Evolutionary conservation across 1,139 yeast species (phyloP), one percentile per base, ranked within the genome.

Genomic region (Geotrichum klebahnii): DNA sequence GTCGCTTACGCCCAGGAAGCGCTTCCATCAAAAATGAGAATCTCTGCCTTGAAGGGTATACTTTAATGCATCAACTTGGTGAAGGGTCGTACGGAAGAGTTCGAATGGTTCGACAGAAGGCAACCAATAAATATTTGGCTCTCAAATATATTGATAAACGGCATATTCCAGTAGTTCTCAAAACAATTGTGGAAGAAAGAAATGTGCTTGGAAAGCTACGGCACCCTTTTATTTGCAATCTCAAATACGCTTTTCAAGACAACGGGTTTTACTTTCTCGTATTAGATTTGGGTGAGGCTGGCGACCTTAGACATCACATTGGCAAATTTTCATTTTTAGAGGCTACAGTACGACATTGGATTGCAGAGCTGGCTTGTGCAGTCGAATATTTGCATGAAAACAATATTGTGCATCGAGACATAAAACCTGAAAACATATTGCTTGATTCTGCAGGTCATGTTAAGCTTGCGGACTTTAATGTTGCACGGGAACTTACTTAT

Each of bases 221-320:
- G 56, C 95, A 88, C 64, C 88, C 86, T 12, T 84, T 86, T 57
- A 83, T 88, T 50, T 95, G 88, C 41, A 85, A 83, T 64, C 69
- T 88, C 24, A 83, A 77, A 60, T 86, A 84, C 63, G 90, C 96
- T 1, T 84, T 88, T 58, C 96, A 87, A 67, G 96, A 87, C 65
- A 72, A 76, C 42, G 73, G 79, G 38, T 84, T 83, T 62, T 75
- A 86, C 39, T 88, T 84, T 63, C 68, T 88, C 50, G 76, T 86
- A 10, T 68, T 88, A 52, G 95, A 88, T 59, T 84, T 84, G 61
- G 77, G 86, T 53, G 84, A 84, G 36, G 96, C 96, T n/a, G 97
- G 97, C 6, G 96, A 88, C 64, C 67, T 88, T 37, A 84, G 90
- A 60, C 85, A 79, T 60, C 95, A 88, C 67, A 71, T 88, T 56